A percentile compares a stretch with the other conserved stretches of the same genome.
These are phyloP conservation scores for Dictyostelium purpureum DNA, from an alignment of 78 protist species.

Conservation along the genomic window DNA sequence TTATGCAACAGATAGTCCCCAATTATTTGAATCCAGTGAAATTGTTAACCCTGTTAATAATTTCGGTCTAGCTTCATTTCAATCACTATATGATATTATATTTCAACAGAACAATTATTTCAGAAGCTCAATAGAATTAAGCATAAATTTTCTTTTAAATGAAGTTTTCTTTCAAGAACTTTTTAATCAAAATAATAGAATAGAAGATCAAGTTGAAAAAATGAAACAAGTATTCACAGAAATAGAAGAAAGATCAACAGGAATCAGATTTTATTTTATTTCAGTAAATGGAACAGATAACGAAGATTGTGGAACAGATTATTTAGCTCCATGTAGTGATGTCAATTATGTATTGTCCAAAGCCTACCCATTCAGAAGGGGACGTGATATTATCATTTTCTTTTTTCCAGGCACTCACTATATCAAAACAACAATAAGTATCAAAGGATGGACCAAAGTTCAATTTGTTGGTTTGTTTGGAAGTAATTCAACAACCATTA, in stretches of 20 bases:
- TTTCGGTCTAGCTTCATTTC: no score
- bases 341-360: neutral
- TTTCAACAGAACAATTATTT: neutral
- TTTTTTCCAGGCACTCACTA: neutral
- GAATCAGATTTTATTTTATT: neutral
- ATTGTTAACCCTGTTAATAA: neutral
- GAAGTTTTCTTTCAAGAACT: neutral
- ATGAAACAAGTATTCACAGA: no score
- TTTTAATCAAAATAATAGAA: neutral
- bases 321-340: neutral
- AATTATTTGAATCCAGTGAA: neutral
- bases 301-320: neutral
- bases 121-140: neutral
- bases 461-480: neutral
- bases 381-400: neutral
- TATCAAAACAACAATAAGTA: neutral
- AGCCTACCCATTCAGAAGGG: neutral
- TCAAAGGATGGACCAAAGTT: neutral
- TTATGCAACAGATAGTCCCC: no score
- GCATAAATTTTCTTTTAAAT: neutral
- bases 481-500: neutral
- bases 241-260: no score
- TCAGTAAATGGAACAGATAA: neutral
- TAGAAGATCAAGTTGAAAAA: no score
- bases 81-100: neutral